Evolutionary conservation across 2,329 filamentous ascomycete genomes (phyloP).

Genomic region (Pseudogymnoascus sp.): DNA sequence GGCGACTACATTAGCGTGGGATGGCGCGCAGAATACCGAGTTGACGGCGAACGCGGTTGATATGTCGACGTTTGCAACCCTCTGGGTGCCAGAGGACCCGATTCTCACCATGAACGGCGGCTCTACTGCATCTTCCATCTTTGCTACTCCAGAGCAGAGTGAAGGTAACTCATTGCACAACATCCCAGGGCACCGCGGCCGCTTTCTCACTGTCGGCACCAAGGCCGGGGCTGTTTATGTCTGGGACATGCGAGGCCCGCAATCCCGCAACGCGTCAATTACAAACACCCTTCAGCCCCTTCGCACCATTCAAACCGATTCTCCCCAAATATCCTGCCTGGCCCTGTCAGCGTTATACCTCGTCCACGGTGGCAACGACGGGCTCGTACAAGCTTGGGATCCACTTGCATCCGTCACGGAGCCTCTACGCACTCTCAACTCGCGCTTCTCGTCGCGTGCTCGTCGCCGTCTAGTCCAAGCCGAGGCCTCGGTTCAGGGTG

Average conservation of each 20-base stretch:
- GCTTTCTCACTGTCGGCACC: slow-evolving; percentile 75
- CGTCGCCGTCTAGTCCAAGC: slow-evolving; percentile 65
- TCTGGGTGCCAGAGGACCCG: slow-evolving; percentile 72
- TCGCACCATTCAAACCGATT: slow-evolving; percentile 82
- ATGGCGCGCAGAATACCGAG: slow-evolving; percentile 46
- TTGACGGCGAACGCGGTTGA: slow-evolving; percentile 69
- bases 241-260: slow-evolving; percentile 72
- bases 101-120: slow-evolving; percentile 49
- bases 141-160: slow-evolving; percentile 18
- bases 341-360: slow-evolving; percentile 79
- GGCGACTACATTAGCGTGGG: slow-evolving; percentile 51
- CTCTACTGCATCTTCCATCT: slow-evolving; percentile 20
- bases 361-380: slow-evolving; percentile 89
- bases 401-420: slow-evolving; percentile 71
- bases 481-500: slow-evolving; percentile 55
- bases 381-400: slow-evolving; percentile 94
- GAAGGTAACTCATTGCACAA: slow-evolving; percentile 37
- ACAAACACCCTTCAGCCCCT: slow-evolving; percentile 58
- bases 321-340: slow-evolving; percentile 74
- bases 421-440: slow-evolving; percentile 79
- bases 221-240: slow-evolving; percentile 66
- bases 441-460: slow-evolving; percentile 71
- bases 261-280: slow-evolving; percentile 41
- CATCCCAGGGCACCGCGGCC: slow-evolving; percentile 75
- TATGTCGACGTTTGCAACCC: slow-evolving; percentile 59